These are phyloP conservation scores for Boletus bicolor DNA, from an alignment of 768 basidiomycete species.

Conservation along the genomic window DNA sequence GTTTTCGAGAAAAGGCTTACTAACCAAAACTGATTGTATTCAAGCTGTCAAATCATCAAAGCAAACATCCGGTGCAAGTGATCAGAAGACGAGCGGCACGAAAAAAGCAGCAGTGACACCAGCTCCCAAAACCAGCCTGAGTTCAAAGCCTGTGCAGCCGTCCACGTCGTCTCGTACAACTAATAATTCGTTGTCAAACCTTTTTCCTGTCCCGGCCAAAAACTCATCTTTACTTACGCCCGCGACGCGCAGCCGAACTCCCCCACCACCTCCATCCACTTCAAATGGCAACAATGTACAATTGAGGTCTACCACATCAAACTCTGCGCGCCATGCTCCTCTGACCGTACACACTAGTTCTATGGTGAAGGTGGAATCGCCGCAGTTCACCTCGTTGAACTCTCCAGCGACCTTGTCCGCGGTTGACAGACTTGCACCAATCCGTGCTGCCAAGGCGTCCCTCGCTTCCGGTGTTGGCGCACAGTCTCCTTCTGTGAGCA, in stretches of 20 bases:
- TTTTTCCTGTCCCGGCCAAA: not conserved
- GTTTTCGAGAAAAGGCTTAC: not conserved
- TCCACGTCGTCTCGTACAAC: slow-evolving; percentile 13
- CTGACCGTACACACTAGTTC: slow-evolving; percentile 12
- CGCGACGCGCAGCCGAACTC: not conserved
- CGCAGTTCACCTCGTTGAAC: slow-evolving; percentile 6
- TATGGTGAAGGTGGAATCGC: slow-evolving; percentile 19
- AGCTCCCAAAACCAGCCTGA: not conserved
- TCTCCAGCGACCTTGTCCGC: slow-evolving; percentile 4
- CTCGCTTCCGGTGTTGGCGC: slow-evolving; percentile 10
- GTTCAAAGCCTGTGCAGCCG: slow-evolving; percentile 1
- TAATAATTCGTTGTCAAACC: slow-evolving; percentile 21
- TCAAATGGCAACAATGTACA: not conserved
- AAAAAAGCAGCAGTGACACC: slow-evolving; percentile 3
- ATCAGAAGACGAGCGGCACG: slow-evolving; percentile 2
- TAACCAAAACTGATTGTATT: not conserved
- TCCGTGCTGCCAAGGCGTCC: slow-evolving; percentile 32
- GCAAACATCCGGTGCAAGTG: not conserved
- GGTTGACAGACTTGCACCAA: slow-evolving; percentile 31
- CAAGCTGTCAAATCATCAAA: slow-evolving; percentile 16
- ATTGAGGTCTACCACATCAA: not conserved
- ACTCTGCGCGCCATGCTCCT: not conserved
- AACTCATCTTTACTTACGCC: not conserved
- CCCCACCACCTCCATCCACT: not conserved
- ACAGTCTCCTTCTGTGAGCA: slow-evolving; percentile 11